Evolutionary conservation across 768 basidiomycete species (phyloP), one percentile per base, ranked within the genome.

Genomic region (Floccularia luteovirens): DNA sequence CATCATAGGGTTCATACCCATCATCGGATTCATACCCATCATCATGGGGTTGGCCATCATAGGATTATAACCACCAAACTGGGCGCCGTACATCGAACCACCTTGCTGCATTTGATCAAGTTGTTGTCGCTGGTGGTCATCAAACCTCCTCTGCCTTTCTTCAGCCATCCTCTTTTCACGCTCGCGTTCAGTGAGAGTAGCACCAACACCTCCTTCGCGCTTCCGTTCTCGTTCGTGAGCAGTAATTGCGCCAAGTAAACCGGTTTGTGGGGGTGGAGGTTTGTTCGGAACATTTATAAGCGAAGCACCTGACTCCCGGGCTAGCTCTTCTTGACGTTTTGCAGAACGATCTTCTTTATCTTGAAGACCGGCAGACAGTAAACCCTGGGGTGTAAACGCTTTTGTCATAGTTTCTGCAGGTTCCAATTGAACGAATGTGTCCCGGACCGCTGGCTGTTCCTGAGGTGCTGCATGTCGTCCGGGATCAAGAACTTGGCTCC

Each of bases 341-440:
- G 96, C 96, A 22, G 92, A 96, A 24, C 94, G 79, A 55, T 96
- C 92, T 57, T 93, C 83, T 58, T 90, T 90, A 57, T 97, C 93
- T 54, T 94, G 90, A 48, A 98, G 70, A 25, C 96, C 96, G 39
- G 91, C 90, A 43, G 91, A 92, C 28, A 99, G 77, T 12, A 99
- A 65, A 5, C 96, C 96, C 45, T 94, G 91, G 3, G 93, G 91
- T 0, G 89, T 85, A 55, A 97, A 96, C 1, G 92, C 92, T 55
- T 93, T 94, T 7, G 89, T 93, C 72, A 91, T 82, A 14, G 74
- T 75, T 40, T 82, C 77, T 1, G 79, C 70, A 3, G 79, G 69
- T 37, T 90, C 87, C 20, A 90, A 67, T 51, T 87, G 86, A 21
- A 83, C 78, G 34, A 84, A 73, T 1, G 76, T 75, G 39, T 93